Conservation (phyloP, 2,329 filamentous ascomycete genomes). For the Mycosphaerella sp. region DNA sequence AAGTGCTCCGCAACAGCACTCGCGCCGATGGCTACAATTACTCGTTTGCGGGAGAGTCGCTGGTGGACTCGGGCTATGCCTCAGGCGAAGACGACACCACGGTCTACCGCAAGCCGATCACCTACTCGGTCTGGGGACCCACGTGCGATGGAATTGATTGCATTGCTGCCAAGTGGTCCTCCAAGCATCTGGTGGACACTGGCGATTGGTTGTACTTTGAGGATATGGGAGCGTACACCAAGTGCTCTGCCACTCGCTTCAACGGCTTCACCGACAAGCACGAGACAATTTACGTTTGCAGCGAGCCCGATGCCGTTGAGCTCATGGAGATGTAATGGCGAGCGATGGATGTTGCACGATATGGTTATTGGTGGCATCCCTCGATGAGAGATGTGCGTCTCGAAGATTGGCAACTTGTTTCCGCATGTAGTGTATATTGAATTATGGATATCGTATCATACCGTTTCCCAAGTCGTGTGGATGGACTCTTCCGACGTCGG, state of each 20-base stretch:
- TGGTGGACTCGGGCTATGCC: conserved; percentile 32
- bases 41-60: conserved; percentile 20
- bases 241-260: conserved; percentile 95
- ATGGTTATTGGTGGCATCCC: background rate
- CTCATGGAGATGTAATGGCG: conserved; percentile 6
- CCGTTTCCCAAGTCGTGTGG: no score
- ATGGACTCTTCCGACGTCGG: no score
- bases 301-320: conserved; percentile 67
- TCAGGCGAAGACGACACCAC: conserved; percentile 41
- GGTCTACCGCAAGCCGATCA: conserved; percentile 41
- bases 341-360: background rate
- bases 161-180: conserved; percentile 73
- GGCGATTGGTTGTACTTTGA: conserved; percentile 99
- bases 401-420: background rate
- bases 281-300: conserved; percentile 90
- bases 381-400: background rate
- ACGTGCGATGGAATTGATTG: conserved; percentile 98
- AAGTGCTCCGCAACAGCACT: conserved; percentile 52
- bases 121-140: conserved; percentile 97
- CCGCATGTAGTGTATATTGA: background rate
- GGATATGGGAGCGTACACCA: conserved; percentile 97
- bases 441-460: no score
- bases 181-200: conserved; percentile 72
- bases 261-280: conserved; percentile 93
- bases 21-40: conserved; percentile 30